phyloP scores from a whole-genome alignment of 2,329 filamentous ascomycete genomes.

The Didymella sp. region DNA sequence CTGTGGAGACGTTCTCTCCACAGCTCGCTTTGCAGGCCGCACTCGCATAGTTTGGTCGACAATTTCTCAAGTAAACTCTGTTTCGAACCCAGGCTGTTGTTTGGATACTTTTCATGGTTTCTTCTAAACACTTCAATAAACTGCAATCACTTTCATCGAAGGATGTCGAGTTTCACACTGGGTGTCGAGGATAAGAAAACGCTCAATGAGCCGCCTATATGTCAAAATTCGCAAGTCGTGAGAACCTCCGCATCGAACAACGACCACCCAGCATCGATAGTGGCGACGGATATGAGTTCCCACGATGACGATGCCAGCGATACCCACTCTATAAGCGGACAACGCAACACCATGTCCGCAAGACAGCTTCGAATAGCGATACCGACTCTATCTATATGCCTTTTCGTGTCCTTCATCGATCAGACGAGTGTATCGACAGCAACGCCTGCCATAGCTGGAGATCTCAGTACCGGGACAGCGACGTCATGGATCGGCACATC shows the following conservation, averaged over 20 bases:
- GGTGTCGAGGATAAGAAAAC: neutral
- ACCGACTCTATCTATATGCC: slow-evolving; percentile 58
- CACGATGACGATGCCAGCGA: slow-evolving; percentile 5
- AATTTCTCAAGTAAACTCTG: neutral
- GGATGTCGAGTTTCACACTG: neutral
- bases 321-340: slow-evolving; percentile 38
- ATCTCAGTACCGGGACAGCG: slow-evolving; percentile 30
- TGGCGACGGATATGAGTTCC: neutral
- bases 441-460: slow-evolving; percentile 49
- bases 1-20: neutral
- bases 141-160: neutral
- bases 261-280: neutral
- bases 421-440: slow-evolving; percentile 57
- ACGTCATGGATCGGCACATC: slow-evolving; percentile 37
- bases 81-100: neutral
- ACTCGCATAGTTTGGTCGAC: neutral
- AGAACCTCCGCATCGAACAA: neutral
- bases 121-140: neutral
- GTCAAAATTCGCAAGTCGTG: neutral
- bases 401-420: slow-evolving; percentile 64
- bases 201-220: neutral
- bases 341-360: slow-evolving; percentile 64
- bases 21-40: neutral
- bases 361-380: slow-evolving; percentile 61
- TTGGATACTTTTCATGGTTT: neutral